These are phyloP conservation scores for Neurospora intermedia DNA, from an alignment of 495 filamentous ascomycete genomes.

Conservation along the genomic window DNA sequence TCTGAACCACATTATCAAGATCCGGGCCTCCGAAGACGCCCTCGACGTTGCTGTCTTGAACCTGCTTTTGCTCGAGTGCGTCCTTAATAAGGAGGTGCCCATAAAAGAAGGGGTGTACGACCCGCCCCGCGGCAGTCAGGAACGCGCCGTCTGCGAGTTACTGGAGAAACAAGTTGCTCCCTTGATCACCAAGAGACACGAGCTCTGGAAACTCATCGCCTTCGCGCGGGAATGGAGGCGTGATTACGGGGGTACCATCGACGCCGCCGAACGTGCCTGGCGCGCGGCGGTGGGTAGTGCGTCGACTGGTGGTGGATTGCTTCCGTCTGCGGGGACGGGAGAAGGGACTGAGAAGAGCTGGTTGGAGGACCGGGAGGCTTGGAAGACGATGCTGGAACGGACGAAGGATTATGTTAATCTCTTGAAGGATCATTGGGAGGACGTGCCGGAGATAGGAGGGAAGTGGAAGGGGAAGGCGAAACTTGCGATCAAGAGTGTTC, in stretches of 20 bases:
- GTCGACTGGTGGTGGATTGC: constrained; percentile 10
- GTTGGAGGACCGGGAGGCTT: constrained; percentile 36
- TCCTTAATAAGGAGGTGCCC: constrained; percentile 26
- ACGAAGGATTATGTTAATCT: too few relatives aligned
- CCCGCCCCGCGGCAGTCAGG: constrained; percentile 34
- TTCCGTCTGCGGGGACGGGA: constrained; percentile 5
- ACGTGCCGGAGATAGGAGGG: constrained; percentile 40
- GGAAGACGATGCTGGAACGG: too few relatives aligned
- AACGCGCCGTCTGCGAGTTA: constrained; percentile 53
- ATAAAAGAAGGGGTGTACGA: constrained; percentile 19
- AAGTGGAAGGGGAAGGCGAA: constrained; percentile 84
- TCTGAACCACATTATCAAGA: constrained; percentile 59
- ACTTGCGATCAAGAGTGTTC: constrained; percentile 66
- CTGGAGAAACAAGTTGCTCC: constrained; percentile 63
- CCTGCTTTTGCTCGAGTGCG: constrained; percentile 58
- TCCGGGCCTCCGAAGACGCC: constrained; percentile 62
- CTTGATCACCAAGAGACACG: constrained; percentile 66
- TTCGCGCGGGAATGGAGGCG: too few relatives aligned
- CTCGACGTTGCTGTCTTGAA: constrained; percentile 65
- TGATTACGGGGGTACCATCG: constrained; percentile 58
- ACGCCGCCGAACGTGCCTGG: constrained; percentile 84
- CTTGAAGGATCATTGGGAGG: constrained; percentile 54
- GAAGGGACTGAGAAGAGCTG: constrained; percentile 27
- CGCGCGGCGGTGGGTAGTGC: constrained; percentile 46
- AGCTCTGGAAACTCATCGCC: constrained; percentile 68